Evolutionary conservation across 768 basidiomycete species (phyloP), one percentile per base, ranked within the genome.

Genomic region (Auricularia auricula-judae): DNA sequence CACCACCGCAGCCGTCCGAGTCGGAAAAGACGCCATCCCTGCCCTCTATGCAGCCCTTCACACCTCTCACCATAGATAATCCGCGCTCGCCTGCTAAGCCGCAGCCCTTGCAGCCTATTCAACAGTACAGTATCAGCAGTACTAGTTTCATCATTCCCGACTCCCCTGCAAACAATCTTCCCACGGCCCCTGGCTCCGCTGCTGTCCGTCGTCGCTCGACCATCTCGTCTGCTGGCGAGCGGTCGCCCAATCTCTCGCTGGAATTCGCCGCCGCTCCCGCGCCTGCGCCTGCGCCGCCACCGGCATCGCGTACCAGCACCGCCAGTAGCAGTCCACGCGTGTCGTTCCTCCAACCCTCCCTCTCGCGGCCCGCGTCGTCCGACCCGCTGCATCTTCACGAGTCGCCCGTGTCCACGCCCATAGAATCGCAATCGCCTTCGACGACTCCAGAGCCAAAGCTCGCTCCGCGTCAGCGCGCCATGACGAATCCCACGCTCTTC

Each of bases 81-180:
- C 18, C 5, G 18, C 21, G 11, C 18, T 51, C 47, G 62, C 71
- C 62, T 64, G 68, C 68, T 70, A 54, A 62, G 18, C 16, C 68
- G 62, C 65, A 7, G 39, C 39, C 39, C 12, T 14, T 42, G 39
- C 39, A 42, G 7, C 39, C 39, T 42, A 42, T 42, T 42, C 39
- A 42, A 42, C 39, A 42, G 39, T 42, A 42, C 39, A 42, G 39
- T 42, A 42, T 42, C 39, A 42, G 39, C 39, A 42, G 39, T 42
- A 42, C 5, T 51, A 51, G 47, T 51, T 69, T 54, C 66, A 65
- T 36, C 67, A 72, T 44, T 64, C 76, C 42, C 68, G 75, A 71
- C 66, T 71, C 36, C 74, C 81, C 56, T 79, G 79, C 23, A 74
- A 83, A 63, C 78, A 78, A 66, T 76, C 77, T 74, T 83, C 81